Conservation (phyloP, 2,329 filamentous ascomycete species). For the Phaeophleospora eucalypticola region DNA sequence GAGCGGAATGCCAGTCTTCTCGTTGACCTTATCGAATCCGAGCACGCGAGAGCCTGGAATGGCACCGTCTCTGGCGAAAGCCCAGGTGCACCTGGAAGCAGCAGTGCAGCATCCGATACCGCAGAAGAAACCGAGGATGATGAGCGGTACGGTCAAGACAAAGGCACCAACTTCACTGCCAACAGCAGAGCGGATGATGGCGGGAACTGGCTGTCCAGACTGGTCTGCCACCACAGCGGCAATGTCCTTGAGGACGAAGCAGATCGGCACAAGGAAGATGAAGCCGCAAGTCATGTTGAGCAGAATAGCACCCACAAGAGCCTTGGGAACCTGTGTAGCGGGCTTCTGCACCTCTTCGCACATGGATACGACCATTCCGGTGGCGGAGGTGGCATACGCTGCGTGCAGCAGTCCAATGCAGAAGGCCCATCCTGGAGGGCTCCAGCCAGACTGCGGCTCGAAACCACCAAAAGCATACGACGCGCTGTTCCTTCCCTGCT, state of each 20-base stretch:
- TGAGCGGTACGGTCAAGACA: conserved; percentile 59
- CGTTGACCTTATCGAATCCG: conserved; percentile 58
- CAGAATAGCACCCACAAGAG: conserved; percentile 61
- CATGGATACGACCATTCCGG: conserved; percentile 77
- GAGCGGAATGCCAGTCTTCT: conserved; percentile 59
- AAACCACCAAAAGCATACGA: conserved; percentile 65
- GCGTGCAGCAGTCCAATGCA: conserved; percentile 68
- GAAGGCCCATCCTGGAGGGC: conserved; percentile 65
- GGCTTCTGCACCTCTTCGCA: conserved; percentile 68
- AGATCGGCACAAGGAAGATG: conserved; percentile 63
- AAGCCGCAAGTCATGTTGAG: conserved; percentile 65
- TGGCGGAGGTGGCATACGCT: conserved; percentile 70
- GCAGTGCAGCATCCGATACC: conserved; percentile 67
- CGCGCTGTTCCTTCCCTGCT: conserved; percentile 61
- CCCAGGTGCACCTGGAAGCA: conserved; percentile 63
- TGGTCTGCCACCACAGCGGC: conserved; percentile 48
- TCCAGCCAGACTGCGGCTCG: conserved; percentile 65
- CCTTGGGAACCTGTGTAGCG: conserved; percentile 65
- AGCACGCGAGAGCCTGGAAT: conserved; percentile 56
- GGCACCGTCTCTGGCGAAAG: conserved; percentile 63
- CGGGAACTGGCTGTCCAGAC: conserved; percentile 59
- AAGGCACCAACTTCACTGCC: conserved; percentile 56
- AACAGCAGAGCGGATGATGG: conserved; percentile 60
- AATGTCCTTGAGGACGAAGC: conserved; percentile 66
- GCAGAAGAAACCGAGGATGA: conserved; percentile 63